Conservation (phyloP, 352 stramenopile genomes). For the Globisporangium yorkense region DNA sequence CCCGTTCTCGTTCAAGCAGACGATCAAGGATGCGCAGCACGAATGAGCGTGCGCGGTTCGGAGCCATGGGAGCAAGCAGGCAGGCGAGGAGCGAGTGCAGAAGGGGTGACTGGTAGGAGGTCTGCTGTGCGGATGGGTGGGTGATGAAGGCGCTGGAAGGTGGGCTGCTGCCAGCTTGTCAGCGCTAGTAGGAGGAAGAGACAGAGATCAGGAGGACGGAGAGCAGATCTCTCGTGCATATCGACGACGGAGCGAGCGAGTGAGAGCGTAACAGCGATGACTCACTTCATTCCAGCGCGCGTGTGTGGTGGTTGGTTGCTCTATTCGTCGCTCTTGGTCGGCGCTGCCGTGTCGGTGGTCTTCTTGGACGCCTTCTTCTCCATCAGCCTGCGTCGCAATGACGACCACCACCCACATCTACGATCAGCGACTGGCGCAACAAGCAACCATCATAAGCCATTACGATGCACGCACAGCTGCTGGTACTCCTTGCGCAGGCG, state of each 20-base stretch:
- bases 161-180: neutral
- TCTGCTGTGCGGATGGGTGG: neutral
- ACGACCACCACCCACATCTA: neutral
- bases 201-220: neutral
- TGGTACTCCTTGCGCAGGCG: conserved; percentile 76
- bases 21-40: conserved; percentile 63
- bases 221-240: conserved; percentile 7
- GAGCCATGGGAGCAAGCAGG: no score
- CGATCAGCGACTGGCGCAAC: no score
- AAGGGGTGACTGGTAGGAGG: no score
- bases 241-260: neutral
- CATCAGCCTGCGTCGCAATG: conserved; percentile 26
- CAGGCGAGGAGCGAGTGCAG: neutral
- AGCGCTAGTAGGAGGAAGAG: neutral
- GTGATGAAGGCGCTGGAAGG: neutral
- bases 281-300: neutral
- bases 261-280: neutral
- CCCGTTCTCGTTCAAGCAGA: conserved; percentile 92
- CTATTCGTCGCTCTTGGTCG: neutral
- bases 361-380: conserved; percentile 62
- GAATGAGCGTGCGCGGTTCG: conserved; percentile 13
- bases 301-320: neutral
- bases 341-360: neutral
- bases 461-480: conserved; percentile 42
- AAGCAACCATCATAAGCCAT: neutral